Evolutionary conservation across 345 rosid species (phyloP), one percentile per base, ranked within the genome.

Genomic region (Viola odorata): DNA sequence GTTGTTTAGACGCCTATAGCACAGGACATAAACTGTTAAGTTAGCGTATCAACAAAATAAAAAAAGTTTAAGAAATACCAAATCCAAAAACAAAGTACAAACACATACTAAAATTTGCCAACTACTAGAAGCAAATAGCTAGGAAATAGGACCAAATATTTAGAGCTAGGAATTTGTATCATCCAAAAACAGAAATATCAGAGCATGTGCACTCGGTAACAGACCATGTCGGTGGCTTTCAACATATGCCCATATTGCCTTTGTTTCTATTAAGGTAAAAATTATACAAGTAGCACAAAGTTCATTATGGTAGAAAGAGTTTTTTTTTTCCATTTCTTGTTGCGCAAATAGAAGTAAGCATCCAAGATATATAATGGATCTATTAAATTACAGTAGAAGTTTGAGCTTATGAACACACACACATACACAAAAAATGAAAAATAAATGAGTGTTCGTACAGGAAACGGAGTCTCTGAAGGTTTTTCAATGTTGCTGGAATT

Each of bases 1-100:
- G 74, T 86, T 86, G 74, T 88, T 86, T 61, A 88, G 87, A 78
- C 87, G 96, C 84, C 96, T 86, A 41, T 62, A 59, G 50, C 66
- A 73, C 62, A 54, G 10, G 66, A 61, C 12, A 68, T 41, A 73
- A 52, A 32, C 32, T 3, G 32, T 67, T 60, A 73, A 55, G 49
- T 69, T 55, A 15, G 50, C 16, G 62, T 16, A 62, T 40, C 42
- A 47, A 67, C 17, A 54, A 61, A 12, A 50, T 15, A 14, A 41
- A 50, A 12, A 17, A 17, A 49, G 40, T 5, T 7, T 3, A 13
- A 51, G 45, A 7, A 17, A 23, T 3, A 66, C 5, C 4, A 4
- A 17, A 37, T 16, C 45, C 54, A 37, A 39, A 17, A 3, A 45
- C 9, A 6, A 6, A 38, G 17, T 52, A 41, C 5, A 48, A 12